phyloP scores from a whole-genome alignment of 495 filamentous ascomycete species.

The Talaromyces adpressus region DNA sequence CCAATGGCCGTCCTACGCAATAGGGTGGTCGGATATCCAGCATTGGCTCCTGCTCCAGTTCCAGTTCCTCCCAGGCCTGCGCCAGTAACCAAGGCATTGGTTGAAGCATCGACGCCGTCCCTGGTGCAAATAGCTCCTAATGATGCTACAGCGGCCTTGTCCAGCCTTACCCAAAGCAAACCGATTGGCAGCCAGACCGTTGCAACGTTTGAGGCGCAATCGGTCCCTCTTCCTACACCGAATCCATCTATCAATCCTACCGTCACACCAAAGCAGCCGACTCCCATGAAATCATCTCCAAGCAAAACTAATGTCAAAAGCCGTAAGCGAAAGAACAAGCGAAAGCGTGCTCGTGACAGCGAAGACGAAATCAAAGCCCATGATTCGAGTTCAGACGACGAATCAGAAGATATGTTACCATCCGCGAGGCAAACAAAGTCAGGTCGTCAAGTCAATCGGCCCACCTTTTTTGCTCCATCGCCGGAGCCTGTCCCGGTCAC shows the following conservation, averaged over 20 bases:
- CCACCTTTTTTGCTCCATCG: slow-evolving; percentile 60
- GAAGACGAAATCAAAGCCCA: slow-evolving; percentile 37
- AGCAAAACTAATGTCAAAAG: background rate
- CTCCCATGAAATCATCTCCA: slow-evolving; percentile 7
- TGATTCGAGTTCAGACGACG: slow-evolving; percentile 38
- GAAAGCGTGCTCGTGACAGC: slow-evolving; percentile 39
- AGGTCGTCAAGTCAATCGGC: slow-evolving; percentile 72
- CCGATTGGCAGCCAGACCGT: background rate
- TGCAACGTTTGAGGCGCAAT: background rate
- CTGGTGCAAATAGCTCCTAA: background rate
- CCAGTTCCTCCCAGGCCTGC: slow-evolving; percentile 4
- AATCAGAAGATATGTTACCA: slow-evolving; percentile 42
- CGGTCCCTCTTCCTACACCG: background rate
- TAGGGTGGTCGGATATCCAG: background rate
- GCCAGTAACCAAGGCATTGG: background rate
- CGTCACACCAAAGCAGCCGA: slow-evolving; percentile 1
- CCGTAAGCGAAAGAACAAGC: slow-evolving; percentile 29
- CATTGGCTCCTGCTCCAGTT: slow-evolving; percentile 1
- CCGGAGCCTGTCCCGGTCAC: slow-evolving; percentile 28
- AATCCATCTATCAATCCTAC: background rate
- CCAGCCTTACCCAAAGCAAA: background rate
- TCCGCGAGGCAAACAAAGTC: slow-evolving; percentile 70
- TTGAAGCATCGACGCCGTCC: background rate
- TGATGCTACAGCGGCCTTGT: background rate
- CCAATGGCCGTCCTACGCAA: slow-evolving; percentile 4